These are phyloP conservation scores for Talaromyces ruber DNA, from an alignment of 495 filamentous ascomycete genomes.

Conservation along the genomic window DNA sequence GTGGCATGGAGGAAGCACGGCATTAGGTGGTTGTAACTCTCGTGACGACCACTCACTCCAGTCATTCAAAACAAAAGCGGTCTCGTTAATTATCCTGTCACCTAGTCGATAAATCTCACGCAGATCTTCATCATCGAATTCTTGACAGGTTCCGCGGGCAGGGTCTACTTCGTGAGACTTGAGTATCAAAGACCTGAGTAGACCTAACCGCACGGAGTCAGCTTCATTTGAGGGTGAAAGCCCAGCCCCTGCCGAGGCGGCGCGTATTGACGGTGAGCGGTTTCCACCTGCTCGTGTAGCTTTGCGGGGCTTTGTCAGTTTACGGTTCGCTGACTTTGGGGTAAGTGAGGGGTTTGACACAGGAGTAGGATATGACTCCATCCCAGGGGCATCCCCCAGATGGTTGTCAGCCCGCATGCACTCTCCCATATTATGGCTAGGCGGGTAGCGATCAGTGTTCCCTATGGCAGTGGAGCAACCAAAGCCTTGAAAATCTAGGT, in stretches of 20 bases:
- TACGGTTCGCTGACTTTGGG: no score
- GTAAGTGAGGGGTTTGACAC: no score
- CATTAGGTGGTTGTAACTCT: neutral
- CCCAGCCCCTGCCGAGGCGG: neutral
- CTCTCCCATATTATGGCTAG: no score
- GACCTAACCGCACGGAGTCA: neutral
- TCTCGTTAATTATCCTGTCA: neutral
- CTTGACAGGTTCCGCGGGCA: neutral
- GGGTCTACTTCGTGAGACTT: neutral
- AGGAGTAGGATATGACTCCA: no score
- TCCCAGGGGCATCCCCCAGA: no score
- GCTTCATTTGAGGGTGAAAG: neutral
- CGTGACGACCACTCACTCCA: neutral
- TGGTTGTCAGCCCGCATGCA: no score
- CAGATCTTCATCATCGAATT: neutral
- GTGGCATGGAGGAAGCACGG: neutral
- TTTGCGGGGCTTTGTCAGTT: no score
- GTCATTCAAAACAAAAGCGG: neutral
- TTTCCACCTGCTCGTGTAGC: no score
- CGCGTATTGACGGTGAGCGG: no score
- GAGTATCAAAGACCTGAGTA: neutral
- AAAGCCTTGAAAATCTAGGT: no score
- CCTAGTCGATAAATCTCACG: neutral
- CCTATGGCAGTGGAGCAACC: no score
- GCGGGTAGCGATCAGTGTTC: no score